Evolutionary conservation across 2,329 filamentous ascomycete genomes (phyloP).

Genomic region (Didymella lethalis): DNA sequence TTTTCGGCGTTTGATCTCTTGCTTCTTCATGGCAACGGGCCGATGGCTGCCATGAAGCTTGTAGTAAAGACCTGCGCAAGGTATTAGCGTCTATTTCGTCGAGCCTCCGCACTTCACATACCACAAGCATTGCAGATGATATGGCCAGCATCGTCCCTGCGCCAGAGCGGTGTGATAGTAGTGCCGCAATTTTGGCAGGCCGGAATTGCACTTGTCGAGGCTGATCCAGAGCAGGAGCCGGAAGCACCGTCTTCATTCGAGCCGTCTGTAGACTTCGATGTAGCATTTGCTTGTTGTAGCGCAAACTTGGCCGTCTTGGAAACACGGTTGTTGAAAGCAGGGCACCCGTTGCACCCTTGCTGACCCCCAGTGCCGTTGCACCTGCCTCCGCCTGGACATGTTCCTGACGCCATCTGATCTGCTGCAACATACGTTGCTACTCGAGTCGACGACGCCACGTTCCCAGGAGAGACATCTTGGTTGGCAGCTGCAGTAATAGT

Average conservation of each 20-base stretch:
- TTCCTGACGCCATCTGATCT: conserved; percentile 79
- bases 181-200: conserved; percentile 97
- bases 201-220: conserved; percentile 69
- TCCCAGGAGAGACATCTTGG: conserved; percentile 52
- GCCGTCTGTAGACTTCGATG: conserved; percentile 25
- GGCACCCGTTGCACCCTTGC: conserved; percentile 93
- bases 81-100: conserved; percentile 22
- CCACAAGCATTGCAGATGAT: conserved; percentile 99
- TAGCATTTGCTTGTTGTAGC: conserved; percentile 55
- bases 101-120: conserved; percentile 57
- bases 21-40: conserved; percentile 98
- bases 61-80: conserved; percentile 79
- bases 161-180: conserved; percentile 95
- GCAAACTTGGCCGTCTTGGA: conserved; percentile 83
- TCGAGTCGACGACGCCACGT: conserved; percentile 49
- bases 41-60: conserved; percentile 94
- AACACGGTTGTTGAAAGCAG: conserved; percentile 95
- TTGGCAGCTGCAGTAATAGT: conserved; percentile 48
- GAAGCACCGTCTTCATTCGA: conserved; percentile 28
- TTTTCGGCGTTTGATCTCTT: conserved; percentile 94
- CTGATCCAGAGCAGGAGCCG: conserved; percentile 25
- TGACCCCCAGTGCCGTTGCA: conserved; percentile 97
- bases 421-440: conserved; percentile 78
- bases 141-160: conserved; percentile 90
- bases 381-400: conserved; percentile 90